Conservation (phyloP, 2,329 filamentous ascomycete genomes). For the Alternaria arborescens region DNA sequence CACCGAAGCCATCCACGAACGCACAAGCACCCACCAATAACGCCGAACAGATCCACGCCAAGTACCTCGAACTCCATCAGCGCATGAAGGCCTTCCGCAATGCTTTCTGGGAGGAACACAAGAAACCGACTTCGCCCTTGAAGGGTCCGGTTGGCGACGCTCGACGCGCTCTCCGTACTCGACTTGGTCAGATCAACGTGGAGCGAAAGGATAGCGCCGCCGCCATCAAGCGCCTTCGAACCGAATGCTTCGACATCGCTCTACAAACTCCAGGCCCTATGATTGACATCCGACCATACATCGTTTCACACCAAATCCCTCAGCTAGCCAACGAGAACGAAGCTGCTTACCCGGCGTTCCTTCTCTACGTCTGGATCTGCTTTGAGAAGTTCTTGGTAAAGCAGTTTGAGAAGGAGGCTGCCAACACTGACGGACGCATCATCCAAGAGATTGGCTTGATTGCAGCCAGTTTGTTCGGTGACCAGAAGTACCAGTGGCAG, state of each 20-base stretch:
- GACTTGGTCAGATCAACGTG: slow-evolving; percentile 47
- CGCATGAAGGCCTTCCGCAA: slow-evolving; percentile 50
- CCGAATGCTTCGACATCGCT: slow-evolving; percentile 40
- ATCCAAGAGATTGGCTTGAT: slow-evolving; percentile 84
- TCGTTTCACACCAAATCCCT: slow-evolving; percentile 44
- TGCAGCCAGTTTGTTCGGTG: slow-evolving; percentile 76
- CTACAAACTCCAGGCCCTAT: slow-evolving; percentile 37
- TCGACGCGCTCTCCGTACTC: slow-evolving; percentile 42
- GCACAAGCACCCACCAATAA: slow-evolving; percentile 24
- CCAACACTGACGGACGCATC: slow-evolving; percentile 48
- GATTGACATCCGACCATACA: slow-evolving; percentile 49
- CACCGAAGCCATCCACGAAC: slow-evolving; percentile 10
- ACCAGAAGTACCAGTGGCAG: slow-evolving; percentile 71
- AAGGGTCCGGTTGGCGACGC: slow-evolving; percentile 43
- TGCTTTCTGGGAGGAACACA: slow-evolving; percentile 37
- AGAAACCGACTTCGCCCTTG: slow-evolving; percentile 33
- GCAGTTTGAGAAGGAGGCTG: slow-evolving; percentile 60
- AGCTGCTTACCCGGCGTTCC: slow-evolving; percentile 55
- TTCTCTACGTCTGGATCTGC: slow-evolving; percentile 77
- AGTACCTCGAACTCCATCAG: slow-evolving; percentile 48
- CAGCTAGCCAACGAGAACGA: slow-evolving; percentile 38
- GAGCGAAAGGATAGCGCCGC: slow-evolving; percentile 38
- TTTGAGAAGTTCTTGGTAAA: slow-evolving; percentile 76
- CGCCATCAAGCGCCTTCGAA: slow-evolving; percentile 40
- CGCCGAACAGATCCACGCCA: slow-evolving; percentile 42